Percentiles rank a stretch among this genome's conserved stretches.
Conservation (phyloP, 2,329 filamentous ascomycete species). For the Calonectria crousiana region DNA sequence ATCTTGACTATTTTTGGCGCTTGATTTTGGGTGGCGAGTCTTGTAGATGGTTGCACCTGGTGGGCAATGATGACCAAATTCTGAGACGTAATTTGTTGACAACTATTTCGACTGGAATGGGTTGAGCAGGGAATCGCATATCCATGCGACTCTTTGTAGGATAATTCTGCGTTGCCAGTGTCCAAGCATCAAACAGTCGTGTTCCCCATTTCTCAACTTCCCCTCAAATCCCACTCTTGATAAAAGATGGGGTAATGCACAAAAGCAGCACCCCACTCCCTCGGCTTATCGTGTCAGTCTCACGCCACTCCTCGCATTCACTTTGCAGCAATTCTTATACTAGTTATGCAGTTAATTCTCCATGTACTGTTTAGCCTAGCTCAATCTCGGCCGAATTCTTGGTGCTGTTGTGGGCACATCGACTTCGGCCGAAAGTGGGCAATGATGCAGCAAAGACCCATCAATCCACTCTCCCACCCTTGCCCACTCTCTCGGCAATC, state of each 20-base stretch:
- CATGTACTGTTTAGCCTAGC: neutral
- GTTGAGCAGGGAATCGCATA: neutral
- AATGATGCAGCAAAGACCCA: neutral
- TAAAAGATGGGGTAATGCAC: neutral
- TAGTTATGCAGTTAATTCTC: neutral
- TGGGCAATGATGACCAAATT: slow-evolving; percentile 3
- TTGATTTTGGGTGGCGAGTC: neutral
- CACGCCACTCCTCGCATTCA: neutral
- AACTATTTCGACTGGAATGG: neutral
- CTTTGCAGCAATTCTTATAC: neutral
- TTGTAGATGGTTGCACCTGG: neutral
- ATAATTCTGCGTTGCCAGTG: neutral
- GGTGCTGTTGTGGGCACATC: neutral
- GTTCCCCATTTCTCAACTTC: neutral
- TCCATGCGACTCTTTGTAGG: neutral
- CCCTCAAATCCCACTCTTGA: slow-evolving; percentile 7
- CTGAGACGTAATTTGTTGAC: neutral
- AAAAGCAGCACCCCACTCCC: neutral
- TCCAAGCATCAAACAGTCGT: neutral
- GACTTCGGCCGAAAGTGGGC: slow-evolving; percentile 4
- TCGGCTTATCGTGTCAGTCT: neutral
- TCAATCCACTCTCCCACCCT: slow-evolving; percentile 5
- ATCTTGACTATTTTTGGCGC: slow-evolving; percentile 31
- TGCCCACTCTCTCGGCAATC: slow-evolving; percentile 6
- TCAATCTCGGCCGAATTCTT: neutral